Percentiles rank a stretch among this genome's conserved stretches.
phyloP scores from a whole-genome alignment of 768 basidiomycete genomes.

The Russula sp. region DNA sequence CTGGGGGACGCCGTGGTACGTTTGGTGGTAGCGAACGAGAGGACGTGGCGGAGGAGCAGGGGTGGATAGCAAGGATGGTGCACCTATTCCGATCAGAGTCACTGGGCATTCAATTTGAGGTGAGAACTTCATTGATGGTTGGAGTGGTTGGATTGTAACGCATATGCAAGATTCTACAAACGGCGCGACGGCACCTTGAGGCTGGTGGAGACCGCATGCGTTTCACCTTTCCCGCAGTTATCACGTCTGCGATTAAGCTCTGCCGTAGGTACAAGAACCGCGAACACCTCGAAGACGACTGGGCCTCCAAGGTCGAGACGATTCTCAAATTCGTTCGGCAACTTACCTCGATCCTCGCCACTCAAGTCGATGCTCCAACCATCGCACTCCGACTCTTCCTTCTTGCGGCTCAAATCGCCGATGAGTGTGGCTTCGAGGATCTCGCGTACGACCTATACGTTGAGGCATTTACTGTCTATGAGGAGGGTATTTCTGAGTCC shows the following conservation, averaged over 20 bases:
- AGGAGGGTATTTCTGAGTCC: slow-evolving; percentile 94
- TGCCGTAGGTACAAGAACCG: slow-evolving; percentile 85
- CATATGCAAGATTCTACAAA: slow-evolving; percentile 68
- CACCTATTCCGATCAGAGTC: slow-evolving; percentile 90
- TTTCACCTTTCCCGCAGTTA: slow-evolving; percentile 94
- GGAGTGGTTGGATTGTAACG: background rate
- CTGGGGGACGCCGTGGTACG: slow-evolving; percentile 46
- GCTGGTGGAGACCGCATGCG: slow-evolving; percentile 92
- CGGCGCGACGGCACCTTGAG: slow-evolving; percentile 83
- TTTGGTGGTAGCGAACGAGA: slow-evolving; percentile 60
- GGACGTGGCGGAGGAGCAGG: slow-evolving; percentile 96
- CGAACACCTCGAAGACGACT: slow-evolving; percentile 74
- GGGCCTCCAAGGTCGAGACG: slow-evolving; percentile 76
- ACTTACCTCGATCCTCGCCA: slow-evolving; percentile 85
- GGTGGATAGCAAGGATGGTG: slow-evolving; percentile 97
- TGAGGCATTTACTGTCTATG: slow-evolving; percentile 96
- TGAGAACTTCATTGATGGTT: slow-evolving; percentile 28
- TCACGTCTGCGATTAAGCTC: slow-evolving; percentile 87
- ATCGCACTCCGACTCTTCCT: slow-evolving; percentile 93
- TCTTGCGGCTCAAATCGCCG: slow-evolving; percentile 89
- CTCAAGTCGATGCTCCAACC: slow-evolving; percentile 87
- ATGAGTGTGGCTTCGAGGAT: slow-evolving; percentile 93
- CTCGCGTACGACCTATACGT: slow-evolving; percentile 97
- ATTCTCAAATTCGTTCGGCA: slow-evolving; percentile 95
- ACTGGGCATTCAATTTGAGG: slow-evolving; percentile 85